Evolutionary conservation across 2,329 filamentous ascomycete genomes (phyloP), one percentile per base, ranked within the genome.

Genomic region (Penicillium sclerotiorum): DNA sequence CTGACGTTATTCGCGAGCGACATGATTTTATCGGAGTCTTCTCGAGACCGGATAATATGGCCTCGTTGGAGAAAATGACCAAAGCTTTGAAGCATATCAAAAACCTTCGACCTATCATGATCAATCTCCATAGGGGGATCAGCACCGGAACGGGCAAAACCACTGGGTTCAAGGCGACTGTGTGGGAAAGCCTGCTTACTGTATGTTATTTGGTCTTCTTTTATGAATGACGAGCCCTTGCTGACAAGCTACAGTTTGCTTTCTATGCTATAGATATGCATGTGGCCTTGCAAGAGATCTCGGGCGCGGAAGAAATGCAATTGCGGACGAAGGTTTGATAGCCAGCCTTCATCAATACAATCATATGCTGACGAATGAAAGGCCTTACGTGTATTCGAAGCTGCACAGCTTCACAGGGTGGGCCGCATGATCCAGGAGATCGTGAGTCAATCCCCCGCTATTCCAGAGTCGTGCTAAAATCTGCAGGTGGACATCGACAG

Each of bases 121-220:
- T 81, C 17, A 86, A 88, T 60, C 74, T 99, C 8, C 85, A 82
- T 49, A 95, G 89, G 68, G 94, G 94, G 0, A 80, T 88, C n/a
- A 86, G 84, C 61, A 71, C 72, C 37, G 73, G 74, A 13, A 73
- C 70, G 50, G 76, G 76, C 3, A 78, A 77, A 43, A 73, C 74
- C 25, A 75, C 73, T 12, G 82, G 83, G 0, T 80, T 88, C 55
- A 81, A 82, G 50, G 83, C 77, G 46, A 86, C 83, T 25, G 82
- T 86, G 12, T 96, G 90, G 92, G 80, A 81, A 45, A 85, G 79
- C n/a, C 74, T 96, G 22, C 77, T 82, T 42, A 73, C 74, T 36
- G 77, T 80, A 65, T 45, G 72, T 63, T 11, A 17, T 39, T 25
- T n/a, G n/a, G n/a, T n/a, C n/a, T n/a, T n/a, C n/a, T n/a, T n/a